Percentiles rank a stretch among this genome's conserved stretches.
Evolutionary conservation across 768 basidiomycete genomes (phyloP).

Genomic region (Dioszegia aurantiaca): DNA sequence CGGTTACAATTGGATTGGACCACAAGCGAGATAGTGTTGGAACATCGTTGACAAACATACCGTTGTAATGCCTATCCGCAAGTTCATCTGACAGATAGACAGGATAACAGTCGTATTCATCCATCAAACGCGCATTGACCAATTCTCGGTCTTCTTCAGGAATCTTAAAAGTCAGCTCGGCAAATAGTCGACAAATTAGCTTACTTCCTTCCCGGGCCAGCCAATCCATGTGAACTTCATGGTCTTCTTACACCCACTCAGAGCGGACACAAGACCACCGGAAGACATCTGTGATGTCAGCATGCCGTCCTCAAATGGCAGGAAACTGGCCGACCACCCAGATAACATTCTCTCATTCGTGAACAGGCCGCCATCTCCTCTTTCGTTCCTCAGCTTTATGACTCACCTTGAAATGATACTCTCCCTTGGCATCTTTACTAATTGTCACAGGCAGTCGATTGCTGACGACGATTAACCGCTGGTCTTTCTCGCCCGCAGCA

Average conservation of each 20-base stretch:
- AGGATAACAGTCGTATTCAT: constrained; percentile 94
- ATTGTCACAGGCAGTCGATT: constrained; percentile 96
- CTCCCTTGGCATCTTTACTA: constrained; percentile 82
- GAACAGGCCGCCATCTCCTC: too few species aligned
- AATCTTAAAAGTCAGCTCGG: constrained; percentile 62
- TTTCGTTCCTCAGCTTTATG: too few species aligned
- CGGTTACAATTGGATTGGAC: too few species aligned
- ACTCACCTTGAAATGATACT: constrained; percentile 76
- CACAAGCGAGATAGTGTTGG: too few species aligned
- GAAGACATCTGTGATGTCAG: constrained; percentile 75
- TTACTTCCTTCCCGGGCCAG: constrained; percentile 65
- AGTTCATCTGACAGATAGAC: constrained; percentile 97
- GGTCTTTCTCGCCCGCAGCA: constrained; percentile 26
- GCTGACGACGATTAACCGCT: constrained; percentile 87
- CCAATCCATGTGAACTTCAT: constrained; percentile 98
- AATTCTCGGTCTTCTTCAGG: constrained; percentile 84
- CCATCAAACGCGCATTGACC: constrained; percentile 87
- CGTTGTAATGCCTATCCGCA: constrained; percentile 82
- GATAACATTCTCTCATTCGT: too few species aligned
- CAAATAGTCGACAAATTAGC: constrained; percentile 16
- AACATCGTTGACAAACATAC: constrained; percentile 24
- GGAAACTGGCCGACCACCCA: too few species aligned
- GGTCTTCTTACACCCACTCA: constrained; percentile 96
- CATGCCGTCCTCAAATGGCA: too few species aligned
- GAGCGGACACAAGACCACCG: constrained; percentile 93